These are phyloP conservation scores for Aspergillus vadensis DNA, from an alignment of 2,329 filamentous ascomycete genomes.

Conservation along the genomic window DNA sequence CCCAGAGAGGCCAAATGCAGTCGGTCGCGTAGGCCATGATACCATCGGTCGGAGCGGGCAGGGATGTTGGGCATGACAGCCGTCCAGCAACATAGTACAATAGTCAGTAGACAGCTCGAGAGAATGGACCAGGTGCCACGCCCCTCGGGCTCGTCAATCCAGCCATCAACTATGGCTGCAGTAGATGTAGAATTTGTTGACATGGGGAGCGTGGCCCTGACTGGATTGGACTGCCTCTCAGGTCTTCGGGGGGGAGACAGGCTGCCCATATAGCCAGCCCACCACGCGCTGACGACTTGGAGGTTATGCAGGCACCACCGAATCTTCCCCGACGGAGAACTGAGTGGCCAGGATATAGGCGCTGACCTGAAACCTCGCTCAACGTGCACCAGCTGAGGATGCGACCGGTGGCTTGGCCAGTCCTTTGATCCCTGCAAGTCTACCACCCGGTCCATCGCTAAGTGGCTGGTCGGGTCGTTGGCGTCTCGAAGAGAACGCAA, in stretches of 20 bases:
- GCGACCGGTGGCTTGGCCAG: neutral
- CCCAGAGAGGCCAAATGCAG: neutral
- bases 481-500: neutral
- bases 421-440: neutral
- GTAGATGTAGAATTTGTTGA: neutral
- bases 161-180: neutral
- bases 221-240: neutral
- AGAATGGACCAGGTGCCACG: neutral
- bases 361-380: neutral
- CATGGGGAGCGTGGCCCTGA: neutral
- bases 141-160: neutral
- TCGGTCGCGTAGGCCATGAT: constrained; percentile 2
- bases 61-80: constrained; percentile 3
- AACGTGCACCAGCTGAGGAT: neutral
- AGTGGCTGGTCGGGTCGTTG: neutral
- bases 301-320: neutral
- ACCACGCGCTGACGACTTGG: neutral
- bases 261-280: neutral
- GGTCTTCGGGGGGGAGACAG: neutral
- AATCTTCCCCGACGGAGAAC: too few species aligned
- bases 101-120: neutral
- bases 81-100: constrained; percentile 1
- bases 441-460: neutral
- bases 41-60: neutral
- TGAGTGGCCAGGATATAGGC: neutral